These are phyloP conservation scores for Cystoderma amianthinum DNA, from an alignment of 768 basidiomycete genomes.

Conservation along the genomic window DNA sequence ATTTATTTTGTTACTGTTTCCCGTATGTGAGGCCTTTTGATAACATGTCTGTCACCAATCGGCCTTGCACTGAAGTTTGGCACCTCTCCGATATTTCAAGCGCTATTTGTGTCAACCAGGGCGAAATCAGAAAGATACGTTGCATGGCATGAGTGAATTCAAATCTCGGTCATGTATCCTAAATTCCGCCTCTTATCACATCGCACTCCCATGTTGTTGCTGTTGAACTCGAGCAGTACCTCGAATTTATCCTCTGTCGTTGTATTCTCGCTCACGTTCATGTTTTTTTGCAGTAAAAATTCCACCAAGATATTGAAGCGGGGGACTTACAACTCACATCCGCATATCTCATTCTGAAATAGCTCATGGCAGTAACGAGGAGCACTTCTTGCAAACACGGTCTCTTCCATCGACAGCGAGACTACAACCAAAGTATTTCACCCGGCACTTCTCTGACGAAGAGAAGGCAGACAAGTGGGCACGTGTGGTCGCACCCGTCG, in stretches of 20 bases:
- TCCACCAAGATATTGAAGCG: constrained; percentile 83
- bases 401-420: constrained; percentile 30
- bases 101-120: no score
- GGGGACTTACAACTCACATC: constrained; percentile 91
- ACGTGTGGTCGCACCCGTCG: constrained; percentile 70
- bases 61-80: no score
- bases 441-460: constrained; percentile 76
- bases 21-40: no score
- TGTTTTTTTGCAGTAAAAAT: constrained; percentile 55
- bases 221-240: constrained; percentile 79
- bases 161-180: no score
- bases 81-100: no score
- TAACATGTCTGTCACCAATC: no score
- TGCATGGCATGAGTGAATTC: no score
- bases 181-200: no score
- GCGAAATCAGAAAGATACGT: no score
- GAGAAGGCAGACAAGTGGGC: constrained; percentile 74
- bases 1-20: no score
- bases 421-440: constrained; percentile 79
- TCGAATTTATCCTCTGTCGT: constrained; percentile 1
- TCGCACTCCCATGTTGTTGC: constrained; percentile 75
- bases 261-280: not conserved
- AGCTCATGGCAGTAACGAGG: constrained; percentile 30
- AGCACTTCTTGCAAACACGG: constrained; percentile 52
- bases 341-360: constrained; percentile 79